phyloP scores from a whole-genome alignment of 1,139 yeast species.

The Wickerhamomyces sp. region DNA sequence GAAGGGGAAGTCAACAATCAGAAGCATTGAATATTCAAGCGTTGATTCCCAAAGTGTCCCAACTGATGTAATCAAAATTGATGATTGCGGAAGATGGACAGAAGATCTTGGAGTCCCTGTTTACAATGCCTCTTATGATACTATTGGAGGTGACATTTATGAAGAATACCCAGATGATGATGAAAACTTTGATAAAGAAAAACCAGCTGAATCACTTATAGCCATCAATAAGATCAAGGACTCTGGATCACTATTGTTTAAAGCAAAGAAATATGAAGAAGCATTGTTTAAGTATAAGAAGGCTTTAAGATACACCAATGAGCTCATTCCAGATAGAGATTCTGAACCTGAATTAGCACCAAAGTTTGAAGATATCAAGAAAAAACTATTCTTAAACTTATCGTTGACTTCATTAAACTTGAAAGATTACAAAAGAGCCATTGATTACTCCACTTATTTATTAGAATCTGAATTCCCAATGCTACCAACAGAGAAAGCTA shows the following conservation, averaged over 20 bases:
- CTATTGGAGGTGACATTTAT: constrained; percentile 61
- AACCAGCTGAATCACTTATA: constrained; percentile 44
- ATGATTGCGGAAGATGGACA: constrained; percentile 64
- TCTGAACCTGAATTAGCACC: constrained; percentile 49
- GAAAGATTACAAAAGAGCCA: constrained; percentile 39
- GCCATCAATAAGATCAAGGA: constrained; percentile 56
- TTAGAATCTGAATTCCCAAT: constrained; percentile 41
- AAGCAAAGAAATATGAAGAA: constrained; percentile 42
- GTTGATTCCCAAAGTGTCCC: constrained; percentile 40
- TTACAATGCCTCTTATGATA: constrained; percentile 54
- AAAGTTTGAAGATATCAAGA: constrained; percentile 52
- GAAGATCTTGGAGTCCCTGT: constrained; percentile 50
- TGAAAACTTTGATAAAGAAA: constrained; percentile 48
- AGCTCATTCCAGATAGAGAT: constrained; percentile 64
- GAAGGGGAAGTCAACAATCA: constrained; percentile 66
- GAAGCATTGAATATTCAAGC: constrained; percentile 52
- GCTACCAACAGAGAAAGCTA: constrained; percentile 47
- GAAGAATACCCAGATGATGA: constrained; percentile 78
- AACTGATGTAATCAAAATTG: constrained; percentile 42
- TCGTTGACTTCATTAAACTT: constrained; percentile 48
- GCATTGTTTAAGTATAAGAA: constrained; percentile 60
- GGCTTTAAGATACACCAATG: constrained; percentile 63
- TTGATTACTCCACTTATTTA: constrained; percentile 49
- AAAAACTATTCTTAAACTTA: constrained; percentile 56
- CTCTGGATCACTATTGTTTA: constrained; percentile 58